Conservation (phyloP, 352 stramenopile species). For the Phytophthora fragariae region DNA sequence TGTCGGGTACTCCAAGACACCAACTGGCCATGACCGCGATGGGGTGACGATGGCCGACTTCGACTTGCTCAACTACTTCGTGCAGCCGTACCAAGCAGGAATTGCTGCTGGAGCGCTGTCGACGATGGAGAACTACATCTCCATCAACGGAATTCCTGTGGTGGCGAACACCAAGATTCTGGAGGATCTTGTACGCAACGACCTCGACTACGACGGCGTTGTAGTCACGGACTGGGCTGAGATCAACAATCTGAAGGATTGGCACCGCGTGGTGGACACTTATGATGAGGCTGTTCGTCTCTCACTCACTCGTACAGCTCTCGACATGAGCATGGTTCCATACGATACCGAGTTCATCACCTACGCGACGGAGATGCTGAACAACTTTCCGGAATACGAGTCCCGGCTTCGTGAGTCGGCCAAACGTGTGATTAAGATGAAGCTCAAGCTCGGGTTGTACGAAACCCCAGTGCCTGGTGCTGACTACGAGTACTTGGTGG, state of each 20-base stretch:
- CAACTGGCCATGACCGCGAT: slow-evolving; percentile 82
- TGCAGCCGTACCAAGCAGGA: slow-evolving; percentile 75
- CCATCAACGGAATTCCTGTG: slow-evolving; percentile 91
- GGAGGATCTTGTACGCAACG: slow-evolving; percentile 75
- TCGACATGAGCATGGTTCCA: slow-evolving; percentile 94
- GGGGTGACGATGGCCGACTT: slow-evolving; percentile 74
- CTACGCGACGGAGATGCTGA: slow-evolving; percentile 51
- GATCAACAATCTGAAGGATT: slow-evolving; percentile 88
- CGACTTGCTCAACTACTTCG: slow-evolving; percentile 87
- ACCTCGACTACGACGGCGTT: slow-evolving; percentile 86
- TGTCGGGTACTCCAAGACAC: slow-evolving; percentile 84
- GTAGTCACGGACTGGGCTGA: slow-evolving; percentile 93
- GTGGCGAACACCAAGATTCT: slow-evolving; percentile 84
- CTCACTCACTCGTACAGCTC: slow-evolving; percentile 70
- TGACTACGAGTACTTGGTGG: slow-evolving; percentile 49
- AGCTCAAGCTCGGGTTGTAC: slow-evolving; percentile 78
- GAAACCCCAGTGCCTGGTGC: slow-evolving; percentile 62
- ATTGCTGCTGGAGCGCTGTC: slow-evolving; percentile 79
- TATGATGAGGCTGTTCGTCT: slow-evolving; percentile 68
- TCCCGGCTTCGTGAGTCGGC: slow-evolving; percentile 61
- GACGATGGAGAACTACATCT: slow-evolving; percentile 95
- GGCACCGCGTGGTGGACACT: slow-evolving; percentile 57
- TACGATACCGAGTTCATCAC: slow-evolving; percentile 60
- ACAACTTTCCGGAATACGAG: slow-evolving; percentile 42
- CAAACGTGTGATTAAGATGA: slow-evolving; percentile 75